Percentiles rank a stretch among this genome's conserved stretches.
These are phyloP conservation scores for Naganishia albida DNA, from an alignment of 1,284 basidiomycete genomes.

Conservation along the genomic window DNA sequence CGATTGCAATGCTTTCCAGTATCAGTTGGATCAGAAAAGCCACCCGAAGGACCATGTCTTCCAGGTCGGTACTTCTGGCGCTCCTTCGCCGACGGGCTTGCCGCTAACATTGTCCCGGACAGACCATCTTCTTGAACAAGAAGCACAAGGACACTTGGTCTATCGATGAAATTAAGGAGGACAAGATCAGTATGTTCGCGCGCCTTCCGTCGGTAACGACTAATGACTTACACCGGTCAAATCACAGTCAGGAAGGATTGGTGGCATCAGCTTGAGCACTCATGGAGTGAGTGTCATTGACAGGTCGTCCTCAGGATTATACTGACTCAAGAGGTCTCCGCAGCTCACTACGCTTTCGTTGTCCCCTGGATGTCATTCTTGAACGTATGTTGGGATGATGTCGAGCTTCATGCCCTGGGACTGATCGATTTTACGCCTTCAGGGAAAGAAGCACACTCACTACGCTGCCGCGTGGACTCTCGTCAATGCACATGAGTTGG, in stretches of 20 bases:
- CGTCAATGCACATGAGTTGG: conserved; percentile 57
- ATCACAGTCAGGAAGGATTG: conserved; percentile 50
- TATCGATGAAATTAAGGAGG: conserved; percentile 55
- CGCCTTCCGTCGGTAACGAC: background rate
- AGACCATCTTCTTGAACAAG: conserved; percentile 59
- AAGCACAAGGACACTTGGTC: conserved; percentile 55
- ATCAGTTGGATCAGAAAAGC: conserved; percentile 45
- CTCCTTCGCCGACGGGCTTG: background rate
- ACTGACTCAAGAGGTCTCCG: background rate
- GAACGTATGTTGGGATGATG: conserved; percentile 44
- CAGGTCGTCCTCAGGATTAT: background rate
- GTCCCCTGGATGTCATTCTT: conserved; percentile 58
- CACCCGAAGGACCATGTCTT: conserved; percentile 54
- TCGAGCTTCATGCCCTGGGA: background rate
- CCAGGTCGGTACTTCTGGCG: conserved; percentile 34
- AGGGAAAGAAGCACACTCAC: conserved; percentile 42
- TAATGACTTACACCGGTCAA: background rate
- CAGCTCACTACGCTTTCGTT: conserved; percentile 54
- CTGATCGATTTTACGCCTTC: background rate
- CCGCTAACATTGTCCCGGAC: conserved; percentile 29
- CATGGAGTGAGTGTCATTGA: conserved; percentile 37
- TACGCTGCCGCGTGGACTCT: conserved; percentile 53
- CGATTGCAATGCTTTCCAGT: conserved; percentile 49
- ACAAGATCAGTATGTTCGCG: conserved; percentile 54
- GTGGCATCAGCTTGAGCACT: conserved; percentile 53